phyloP scores from a whole-genome alignment of 176 grass and related monocot species.

The Oryza brachyantha region DNA sequence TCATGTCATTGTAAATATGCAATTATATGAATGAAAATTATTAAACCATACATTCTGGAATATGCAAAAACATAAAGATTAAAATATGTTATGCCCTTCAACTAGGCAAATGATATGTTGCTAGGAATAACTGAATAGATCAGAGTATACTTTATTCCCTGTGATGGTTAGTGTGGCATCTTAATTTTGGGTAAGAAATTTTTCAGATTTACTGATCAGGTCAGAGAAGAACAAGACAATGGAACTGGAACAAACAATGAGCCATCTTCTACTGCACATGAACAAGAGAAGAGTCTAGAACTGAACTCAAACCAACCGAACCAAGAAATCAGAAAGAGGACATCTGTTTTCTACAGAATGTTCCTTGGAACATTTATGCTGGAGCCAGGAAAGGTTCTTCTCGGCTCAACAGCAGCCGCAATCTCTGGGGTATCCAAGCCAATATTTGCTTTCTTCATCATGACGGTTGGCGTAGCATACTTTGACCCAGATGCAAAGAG shows the following conservation, averaged over 20 bases:
- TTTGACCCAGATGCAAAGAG: conserved; percentile 36
- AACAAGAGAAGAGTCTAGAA: conserved; percentile 38
- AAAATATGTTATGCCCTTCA: neutral
- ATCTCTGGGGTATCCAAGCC: conserved; percentile 64
- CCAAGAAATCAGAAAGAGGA: conserved; percentile 26
- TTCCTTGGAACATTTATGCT: conserved; percentile 41
- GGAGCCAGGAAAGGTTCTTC: conserved; percentile 35
- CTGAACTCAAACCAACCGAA: neutral
- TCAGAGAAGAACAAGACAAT: conserved; percentile 14
- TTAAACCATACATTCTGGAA: conserved; percentile 17
- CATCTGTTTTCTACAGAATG: conserved; percentile 54
- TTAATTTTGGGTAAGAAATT: too few relatives aligned
- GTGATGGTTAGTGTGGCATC: conserved; percentile 2
- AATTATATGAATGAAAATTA: conserved; percentile 16
- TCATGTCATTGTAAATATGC: neutral
- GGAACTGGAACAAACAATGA: conserved; percentile 5
- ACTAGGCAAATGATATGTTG: neutral
- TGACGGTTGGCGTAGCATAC: conserved; percentile 62
- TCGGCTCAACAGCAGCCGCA: conserved; percentile 63
- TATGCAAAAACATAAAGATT: conserved; percentile 10
- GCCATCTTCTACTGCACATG: conserved; percentile 3
- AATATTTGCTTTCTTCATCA: conserved; percentile 61
- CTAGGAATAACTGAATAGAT: neutral
- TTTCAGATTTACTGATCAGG: conserved; percentile 24
- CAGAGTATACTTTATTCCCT: conserved; percentile 2